Evolutionary conservation across 257 asterid genomes (phyloP), one percentile per base, ranked within the genome.

Genomic region (Mitragyna speciosa): DNA sequence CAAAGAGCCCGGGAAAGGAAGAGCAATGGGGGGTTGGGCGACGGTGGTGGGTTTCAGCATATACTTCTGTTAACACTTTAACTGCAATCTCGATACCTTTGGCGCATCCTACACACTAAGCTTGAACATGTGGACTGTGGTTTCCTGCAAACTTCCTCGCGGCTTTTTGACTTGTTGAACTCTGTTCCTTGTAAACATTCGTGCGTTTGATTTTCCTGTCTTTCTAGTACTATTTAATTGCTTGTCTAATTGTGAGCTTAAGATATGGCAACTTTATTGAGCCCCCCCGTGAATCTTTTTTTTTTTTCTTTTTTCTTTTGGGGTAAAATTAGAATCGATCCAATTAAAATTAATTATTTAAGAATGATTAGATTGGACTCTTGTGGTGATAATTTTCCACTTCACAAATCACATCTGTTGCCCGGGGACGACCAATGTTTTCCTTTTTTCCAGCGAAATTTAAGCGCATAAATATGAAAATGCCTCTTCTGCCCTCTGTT

Each of bases 131-230:
- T 71, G 84, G 80, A 75, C 78, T 79, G 80, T 76, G 84, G 85
- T 73, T 81, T 75, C 85, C 79, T 79, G 80, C 85, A 87, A 85
- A 77, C 79, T 79, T 82, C 72, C 90, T 84, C 83, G 93, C 85
- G 93, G 88, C 79, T 77, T 89, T 26, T 92, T 90, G 91, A 89
- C 91, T 84, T 92, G 86, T 82, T 80, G 86, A 77, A 61, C 86
- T 81, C 71, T 81, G 90, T 78, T 76, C 77, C 83, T 43, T 78
- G 76, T 79, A 81, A 75, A 15, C 75, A 36, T 89, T 85, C 78
- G 81, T 36, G 31, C 79, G 76, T 73, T 71, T 79, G 77, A 67
- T 71, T 73, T 78, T 28, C 15, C 39, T 64, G 7, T 11, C 5
- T 15, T 4, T 19, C 20, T 36, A 6, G 3, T 31, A n/a, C 26